A percentile compares a stretch with the other conserved stretches of the same genome.
Conservation (phyloP, 345 rosid species). For the Hevea brasiliensis region DNA sequence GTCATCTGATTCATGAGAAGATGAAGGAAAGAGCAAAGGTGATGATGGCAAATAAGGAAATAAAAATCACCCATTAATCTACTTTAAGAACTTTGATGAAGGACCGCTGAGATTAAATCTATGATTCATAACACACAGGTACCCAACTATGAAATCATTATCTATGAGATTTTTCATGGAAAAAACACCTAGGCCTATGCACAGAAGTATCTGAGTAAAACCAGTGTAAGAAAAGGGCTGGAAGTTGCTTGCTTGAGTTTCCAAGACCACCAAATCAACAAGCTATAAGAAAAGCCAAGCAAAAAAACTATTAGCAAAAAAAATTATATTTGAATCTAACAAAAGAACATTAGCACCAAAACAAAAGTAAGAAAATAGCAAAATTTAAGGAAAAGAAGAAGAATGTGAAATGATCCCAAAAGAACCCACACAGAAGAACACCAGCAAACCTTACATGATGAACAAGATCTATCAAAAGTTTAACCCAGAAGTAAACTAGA, state of each 20-base stretch:
- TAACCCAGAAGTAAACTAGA: background rate
- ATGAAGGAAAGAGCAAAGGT: slow-evolving; percentile 69
- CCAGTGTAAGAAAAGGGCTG: too few species aligned
- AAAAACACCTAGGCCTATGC: background rate
- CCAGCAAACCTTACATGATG: too few species aligned
- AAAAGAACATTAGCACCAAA: too few species aligned
- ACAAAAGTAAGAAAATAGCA: background rate
- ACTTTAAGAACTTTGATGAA: background rate
- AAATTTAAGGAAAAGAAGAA: background rate
- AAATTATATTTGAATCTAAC: too few species aligned
- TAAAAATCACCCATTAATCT: slow-evolving; percentile 53
- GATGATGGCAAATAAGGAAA: slow-evolving; percentile 85
- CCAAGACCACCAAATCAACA: slow-evolving; percentile 35
- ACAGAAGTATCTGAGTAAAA: background rate
- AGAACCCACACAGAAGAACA: background rate
- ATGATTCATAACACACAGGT: slow-evolving; percentile 1
- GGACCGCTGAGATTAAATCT: background rate
- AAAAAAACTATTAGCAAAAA: background rate
- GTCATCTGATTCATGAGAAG: slow-evolving; percentile 53
- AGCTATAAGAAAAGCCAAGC: slow-evolving; percentile 7
- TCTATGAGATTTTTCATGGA: background rate
- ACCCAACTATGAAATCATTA: background rate
- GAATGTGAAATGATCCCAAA: background rate
- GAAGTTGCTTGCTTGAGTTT: too few species aligned
- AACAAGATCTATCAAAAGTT: background rate